These are phyloP conservation scores for Coemansia brasiliensis DNA, from an alignment of 192 early-diverging fungal genomes.

Conservation along the genomic window DNA sequence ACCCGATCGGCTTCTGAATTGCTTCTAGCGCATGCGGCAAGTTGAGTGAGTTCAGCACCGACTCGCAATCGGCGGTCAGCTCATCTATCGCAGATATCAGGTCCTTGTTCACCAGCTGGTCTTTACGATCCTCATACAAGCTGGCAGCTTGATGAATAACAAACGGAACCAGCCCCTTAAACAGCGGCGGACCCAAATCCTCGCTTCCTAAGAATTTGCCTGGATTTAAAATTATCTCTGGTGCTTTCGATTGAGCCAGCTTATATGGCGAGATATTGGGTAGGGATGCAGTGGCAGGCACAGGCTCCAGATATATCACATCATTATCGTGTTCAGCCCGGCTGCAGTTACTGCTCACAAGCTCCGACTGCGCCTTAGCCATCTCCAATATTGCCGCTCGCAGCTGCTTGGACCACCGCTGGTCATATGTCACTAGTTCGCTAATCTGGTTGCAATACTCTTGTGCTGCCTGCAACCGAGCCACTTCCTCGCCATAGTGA, in stretches of 20 bases:
- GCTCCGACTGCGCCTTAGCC: conserved; percentile 49
- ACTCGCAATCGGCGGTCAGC: conserved; percentile 66
- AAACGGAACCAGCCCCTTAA: conserved; percentile 84
- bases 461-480: conserved; percentile 58
- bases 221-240: conserved; percentile 64
- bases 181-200: conserved; percentile 74
- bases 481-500: conserved; percentile 86
- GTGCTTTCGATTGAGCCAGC: conserved; percentile 69
- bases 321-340: conserved; percentile 88
- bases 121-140: conserved; percentile 82
- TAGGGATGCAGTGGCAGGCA: conserved; percentile 65
- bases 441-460: conserved; percentile 34
- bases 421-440: conserved; percentile 36
- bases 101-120: conserved; percentile 69
- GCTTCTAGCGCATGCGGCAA: conserved; percentile 72
- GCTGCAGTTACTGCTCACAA: conserved; percentile 53
- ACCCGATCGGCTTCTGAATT: conserved; percentile 69
- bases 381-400: conserved; percentile 30
- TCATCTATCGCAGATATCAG: conserved; percentile 67
- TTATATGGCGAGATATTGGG: conserved; percentile 63
- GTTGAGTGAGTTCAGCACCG: conserved; percentile 67
- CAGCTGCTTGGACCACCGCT: conserved; percentile 41
- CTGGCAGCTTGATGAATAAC: conserved; percentile 88
- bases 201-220: conserved; percentile 66
- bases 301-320: conserved; percentile 80